A percentile compares a stretch with the other conserved stretches of the same genome.
Conservation (phyloP, 1,284 basidiomycete genomes). For the Cryptococcus wingfieldii region DNA sequence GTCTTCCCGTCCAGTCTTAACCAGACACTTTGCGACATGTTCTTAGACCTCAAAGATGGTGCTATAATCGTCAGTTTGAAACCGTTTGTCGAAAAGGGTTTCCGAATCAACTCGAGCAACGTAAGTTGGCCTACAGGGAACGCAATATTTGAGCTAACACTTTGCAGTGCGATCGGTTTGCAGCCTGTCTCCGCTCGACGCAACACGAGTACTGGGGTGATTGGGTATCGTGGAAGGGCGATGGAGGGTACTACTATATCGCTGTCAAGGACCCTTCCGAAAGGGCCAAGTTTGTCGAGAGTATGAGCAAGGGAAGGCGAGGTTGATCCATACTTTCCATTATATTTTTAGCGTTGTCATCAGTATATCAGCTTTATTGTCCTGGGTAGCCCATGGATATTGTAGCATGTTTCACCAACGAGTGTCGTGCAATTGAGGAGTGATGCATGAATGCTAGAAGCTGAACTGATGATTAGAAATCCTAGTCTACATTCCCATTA, state of each 20-base stretch:
- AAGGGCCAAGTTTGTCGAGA: slow-evolving; percentile 37
- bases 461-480: neutral
- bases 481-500: neutral
- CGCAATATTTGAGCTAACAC: neutral
- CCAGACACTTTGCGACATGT: slow-evolving; percentile 53
- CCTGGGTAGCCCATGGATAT: neutral
- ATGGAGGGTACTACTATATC: slow-evolving; percentile 38
- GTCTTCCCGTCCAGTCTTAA: slow-evolving; percentile 55
- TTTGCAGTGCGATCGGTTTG: slow-evolving; percentile 43
- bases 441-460: neutral
- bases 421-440: neutral
- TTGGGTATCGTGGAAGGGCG: slow-evolving; percentile 48
- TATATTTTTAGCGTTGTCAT: neutral
- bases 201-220: slow-evolving; percentile 36
- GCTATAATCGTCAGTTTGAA: slow-evolving; percentile 55
- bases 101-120: slow-evolving; percentile 51
- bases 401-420: neutral
- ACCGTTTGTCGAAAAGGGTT: slow-evolving; percentile 54
- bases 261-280: slow-evolving; percentile 39
- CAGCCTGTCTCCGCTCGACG: slow-evolving; percentile 35
- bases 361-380: neutral
- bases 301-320: slow-evolving; percentile 1
- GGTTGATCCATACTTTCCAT: neutral
- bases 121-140: slow-evolving; percentile 26
- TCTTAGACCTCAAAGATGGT: slow-evolving; percentile 56